Conservation (phyloP, 2,329 filamentous ascomycete genomes). For the Calonectria honghensis region DNA sequence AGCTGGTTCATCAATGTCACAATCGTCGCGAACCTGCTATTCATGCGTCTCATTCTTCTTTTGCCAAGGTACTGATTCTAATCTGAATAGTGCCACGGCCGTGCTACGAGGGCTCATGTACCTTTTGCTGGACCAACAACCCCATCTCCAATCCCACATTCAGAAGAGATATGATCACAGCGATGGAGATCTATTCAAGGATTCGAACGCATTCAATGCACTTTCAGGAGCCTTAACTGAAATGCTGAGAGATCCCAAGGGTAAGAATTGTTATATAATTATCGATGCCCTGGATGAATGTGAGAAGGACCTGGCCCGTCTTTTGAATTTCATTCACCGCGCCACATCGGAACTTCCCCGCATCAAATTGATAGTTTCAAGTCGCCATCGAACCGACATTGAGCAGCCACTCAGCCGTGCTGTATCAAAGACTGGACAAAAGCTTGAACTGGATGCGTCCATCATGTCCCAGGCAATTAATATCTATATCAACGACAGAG, state of each 20-base stretch:
- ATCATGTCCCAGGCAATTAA: slow-evolving; percentile 50
- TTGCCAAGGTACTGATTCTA: slow-evolving; percentile 3
- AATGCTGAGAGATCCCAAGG: neutral
- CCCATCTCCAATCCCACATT: neutral
- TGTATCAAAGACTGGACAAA: slow-evolving; percentile 57
- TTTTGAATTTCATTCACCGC: slow-evolving; percentile 57
- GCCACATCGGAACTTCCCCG: neutral
- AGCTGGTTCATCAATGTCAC: neutral
- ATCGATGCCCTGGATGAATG: slow-evolving; percentile 71
- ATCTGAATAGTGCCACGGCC: neutral
- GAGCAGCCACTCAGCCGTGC: slow-evolving; percentile 53
- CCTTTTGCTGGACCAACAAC: neutral
- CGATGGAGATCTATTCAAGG: neutral
- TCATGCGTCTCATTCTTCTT: neutral
- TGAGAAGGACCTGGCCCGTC: slow-evolving; percentile 39
- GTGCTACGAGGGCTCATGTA: slow-evolving; percentile 6
- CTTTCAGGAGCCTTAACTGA: neutral
- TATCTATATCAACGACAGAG: neutral
- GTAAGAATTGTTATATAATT: slow-evolving; percentile 54
- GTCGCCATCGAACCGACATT: slow-evolving; percentile 60
- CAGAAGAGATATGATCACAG: neutral
- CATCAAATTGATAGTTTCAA: slow-evolving; percentile 66
- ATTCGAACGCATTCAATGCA: neutral
- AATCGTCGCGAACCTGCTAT: neutral
- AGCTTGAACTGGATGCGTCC: slow-evolving; percentile 58